phyloP scores from a whole-genome alignment of 768 basidiomycete species.

The Punctularia strigosozonata region DNA sequence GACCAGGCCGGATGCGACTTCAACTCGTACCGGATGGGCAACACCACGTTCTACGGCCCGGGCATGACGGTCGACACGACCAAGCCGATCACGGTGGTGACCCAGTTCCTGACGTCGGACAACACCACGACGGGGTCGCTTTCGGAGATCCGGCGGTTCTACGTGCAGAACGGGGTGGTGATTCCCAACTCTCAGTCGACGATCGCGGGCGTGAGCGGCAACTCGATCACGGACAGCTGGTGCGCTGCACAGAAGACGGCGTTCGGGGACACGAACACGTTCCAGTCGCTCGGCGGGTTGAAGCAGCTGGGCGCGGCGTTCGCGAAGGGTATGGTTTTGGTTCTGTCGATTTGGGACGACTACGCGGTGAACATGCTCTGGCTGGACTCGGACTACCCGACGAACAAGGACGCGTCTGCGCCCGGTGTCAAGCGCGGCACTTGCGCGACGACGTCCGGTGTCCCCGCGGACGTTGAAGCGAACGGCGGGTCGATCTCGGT shows the following conservation, averaged over 20 bases:
- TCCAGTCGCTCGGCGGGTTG: no score
- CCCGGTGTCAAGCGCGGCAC: conserved; percentile 39
- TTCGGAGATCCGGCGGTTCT: conserved; percentile 44
- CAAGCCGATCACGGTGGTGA: conserved; percentile 36
- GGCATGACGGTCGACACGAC: conserved; percentile 37
- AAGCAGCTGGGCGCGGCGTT: no score
- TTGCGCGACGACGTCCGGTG: conserved; percentile 36
- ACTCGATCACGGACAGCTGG: conserved; percentile 44
- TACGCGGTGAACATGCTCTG: conserved; percentile 42
- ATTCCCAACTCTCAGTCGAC: conserved; percentile 32
- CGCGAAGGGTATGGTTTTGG: conserved; percentile 30
- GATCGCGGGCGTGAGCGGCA: conserved; percentile 18
- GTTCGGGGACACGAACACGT: conserved; percentile 30
- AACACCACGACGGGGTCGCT: no score
- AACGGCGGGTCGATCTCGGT: conserved; percentile 28
- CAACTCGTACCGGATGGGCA: conserved; percentile 47
- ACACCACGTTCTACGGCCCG: conserved; percentile 31
- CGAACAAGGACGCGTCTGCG: conserved; percentile 12
- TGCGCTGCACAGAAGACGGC: conserved; percentile 31
- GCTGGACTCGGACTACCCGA: conserved; percentile 42
- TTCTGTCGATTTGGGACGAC: no score
- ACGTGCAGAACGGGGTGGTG: conserved; percentile 36
- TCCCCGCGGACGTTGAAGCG: conserved; percentile 30
- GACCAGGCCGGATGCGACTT: no score
- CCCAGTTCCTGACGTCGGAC: no score